Evolutionary conservation across 768 basidiomycete species (phyloP).

Genomic region (Hygrocybe punicea): DNA sequence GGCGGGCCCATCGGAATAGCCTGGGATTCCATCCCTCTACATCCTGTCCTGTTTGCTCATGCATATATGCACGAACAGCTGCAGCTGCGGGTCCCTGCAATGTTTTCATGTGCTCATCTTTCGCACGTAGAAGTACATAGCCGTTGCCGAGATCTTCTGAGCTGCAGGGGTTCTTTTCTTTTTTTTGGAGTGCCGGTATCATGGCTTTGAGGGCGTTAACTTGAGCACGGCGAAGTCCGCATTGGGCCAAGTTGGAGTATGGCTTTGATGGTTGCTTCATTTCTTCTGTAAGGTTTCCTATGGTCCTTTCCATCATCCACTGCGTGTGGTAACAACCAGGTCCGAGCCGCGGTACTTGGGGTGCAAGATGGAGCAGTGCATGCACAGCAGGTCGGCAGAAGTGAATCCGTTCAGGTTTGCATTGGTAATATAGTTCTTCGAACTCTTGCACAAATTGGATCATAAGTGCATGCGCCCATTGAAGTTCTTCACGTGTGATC

Average conservation of each 20-base stretch:
- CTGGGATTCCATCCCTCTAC: background rate
- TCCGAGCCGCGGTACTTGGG: background rate
- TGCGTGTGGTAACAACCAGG: conserved; percentile 1
- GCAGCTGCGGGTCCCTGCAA: background rate
- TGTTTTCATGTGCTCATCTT: background rate
- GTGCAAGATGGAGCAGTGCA: conserved; percentile 2
- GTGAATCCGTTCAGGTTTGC: conserved; percentile 1
- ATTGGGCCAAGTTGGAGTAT: conserved; percentile 4
- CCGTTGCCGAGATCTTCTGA: conserved; percentile 3
- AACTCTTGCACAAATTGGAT: conserved; percentile 2
- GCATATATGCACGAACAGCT: background rate
- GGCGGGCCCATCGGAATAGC: conserved; percentile 17
- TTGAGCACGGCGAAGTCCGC: background rate
- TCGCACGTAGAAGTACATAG: conserved; percentile 3
- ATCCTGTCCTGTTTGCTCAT: too few species aligned
- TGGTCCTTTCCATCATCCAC: conserved; percentile 6
- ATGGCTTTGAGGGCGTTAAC: conserved; percentile 1
- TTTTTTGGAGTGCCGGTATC: background rate
- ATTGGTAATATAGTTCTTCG: conserved; percentile 3
- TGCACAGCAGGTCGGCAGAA: conserved; percentile 9
- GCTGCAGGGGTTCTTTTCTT: conserved; percentile 15
- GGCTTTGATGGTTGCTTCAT: conserved; percentile 10
- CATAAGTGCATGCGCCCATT: background rate
- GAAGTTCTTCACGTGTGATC: background rate
- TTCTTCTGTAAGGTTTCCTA: conserved; percentile 6